Evolutionary conservation across 2,329 filamentous ascomycete species (phyloP).

Genomic region (Diaporthe sp.): DNA sequence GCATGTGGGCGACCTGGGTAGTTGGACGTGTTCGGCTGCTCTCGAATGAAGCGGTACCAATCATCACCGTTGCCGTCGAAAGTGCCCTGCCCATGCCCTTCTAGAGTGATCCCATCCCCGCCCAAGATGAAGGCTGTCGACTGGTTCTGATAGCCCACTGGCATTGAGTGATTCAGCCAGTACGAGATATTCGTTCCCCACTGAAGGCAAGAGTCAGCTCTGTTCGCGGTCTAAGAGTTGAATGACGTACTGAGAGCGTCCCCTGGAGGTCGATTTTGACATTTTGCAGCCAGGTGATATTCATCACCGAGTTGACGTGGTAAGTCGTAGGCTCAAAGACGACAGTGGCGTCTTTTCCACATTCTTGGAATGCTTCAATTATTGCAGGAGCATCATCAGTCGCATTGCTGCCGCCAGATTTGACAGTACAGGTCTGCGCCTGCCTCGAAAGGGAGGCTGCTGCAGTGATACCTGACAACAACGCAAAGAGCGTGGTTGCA

Average conservation of each 20-base stretch:
- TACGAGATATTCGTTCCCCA: slow-evolving; percentile 57
- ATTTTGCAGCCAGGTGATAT: slow-evolving; percentile 56
- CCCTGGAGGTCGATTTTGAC: slow-evolving; percentile 57
- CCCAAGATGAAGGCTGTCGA: slow-evolving; percentile 61
- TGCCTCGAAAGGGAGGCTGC: neutral
- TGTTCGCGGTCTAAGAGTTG: too few species aligned
- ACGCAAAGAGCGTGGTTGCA: neutral
- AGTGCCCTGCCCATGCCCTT: slow-evolving; percentile 59
- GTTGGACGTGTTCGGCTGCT: slow-evolving; percentile 50
- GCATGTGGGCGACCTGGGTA: slow-evolving; percentile 61
- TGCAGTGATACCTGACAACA: neutral
- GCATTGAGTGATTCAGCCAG: slow-evolving; percentile 58
- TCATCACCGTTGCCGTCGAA: slow-evolving; percentile 65
- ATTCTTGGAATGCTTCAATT: slow-evolving; percentile 54
- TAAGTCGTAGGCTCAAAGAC: slow-evolving; percentile 59
- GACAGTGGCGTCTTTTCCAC: slow-evolving; percentile 54
- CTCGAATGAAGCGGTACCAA: slow-evolving; percentile 61
- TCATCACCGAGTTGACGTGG: slow-evolving; percentile 56
- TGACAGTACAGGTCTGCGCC: neutral
- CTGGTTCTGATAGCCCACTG: slow-evolving; percentile 61
- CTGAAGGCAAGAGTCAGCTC: slow-evolving; percentile 32
- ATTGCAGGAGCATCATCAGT: slow-evolving; percentile 57
- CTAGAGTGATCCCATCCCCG: slow-evolving; percentile 58
- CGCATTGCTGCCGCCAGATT: slow-evolving; percentile 31
- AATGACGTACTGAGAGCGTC: slow-evolving; percentile 48